phyloP scores from a whole-genome alignment of 345 rosid genomes.

The Turritis glabra region DNA sequence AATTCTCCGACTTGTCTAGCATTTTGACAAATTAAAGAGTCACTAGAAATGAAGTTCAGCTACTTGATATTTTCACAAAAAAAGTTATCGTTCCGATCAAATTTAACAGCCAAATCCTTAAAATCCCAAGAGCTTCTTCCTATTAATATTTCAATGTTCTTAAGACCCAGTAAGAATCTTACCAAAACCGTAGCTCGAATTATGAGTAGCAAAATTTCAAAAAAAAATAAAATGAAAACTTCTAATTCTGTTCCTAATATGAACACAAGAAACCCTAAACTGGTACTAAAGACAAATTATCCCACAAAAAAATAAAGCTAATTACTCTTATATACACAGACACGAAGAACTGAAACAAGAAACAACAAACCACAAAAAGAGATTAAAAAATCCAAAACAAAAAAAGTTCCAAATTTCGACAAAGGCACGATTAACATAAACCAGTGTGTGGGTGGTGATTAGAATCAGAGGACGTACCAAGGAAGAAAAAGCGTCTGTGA shows the following conservation, averaged over 20 bases:
- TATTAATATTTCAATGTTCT: too few species aligned
- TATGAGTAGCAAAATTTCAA: not conserved
- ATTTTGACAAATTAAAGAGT: not conserved
- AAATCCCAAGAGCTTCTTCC: too few species aligned
- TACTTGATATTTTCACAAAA: not conserved
- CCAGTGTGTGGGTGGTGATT: not conserved
- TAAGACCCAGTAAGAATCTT: too few species aligned
- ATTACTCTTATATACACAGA: not conserved
- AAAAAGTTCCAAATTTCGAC: not conserved
- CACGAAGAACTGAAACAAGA: conserved; percentile 1
- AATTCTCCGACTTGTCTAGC: not conserved
- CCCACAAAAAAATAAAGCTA: not conserved
- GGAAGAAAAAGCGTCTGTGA: conserved; percentile 4
- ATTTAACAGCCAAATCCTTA: not conserved
- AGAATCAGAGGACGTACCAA: conserved; percentile 18
- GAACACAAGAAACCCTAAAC: conserved; percentile 28
- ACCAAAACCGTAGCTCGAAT: not conserved
- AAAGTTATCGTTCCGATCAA: not conserved
- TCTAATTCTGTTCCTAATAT: not conserved
- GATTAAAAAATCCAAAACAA: not conserved
- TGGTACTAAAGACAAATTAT: not conserved
- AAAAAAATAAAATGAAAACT: not conserved
- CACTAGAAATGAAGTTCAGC: conserved; percentile 1
- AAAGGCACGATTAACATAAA: not conserved
- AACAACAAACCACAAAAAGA: conserved; percentile 1